Percentiles rank a stretch among this genome's conserved stretches.
Conservation (phyloP, 805 yeast species). For the Candida tallmaniae region DNA sequence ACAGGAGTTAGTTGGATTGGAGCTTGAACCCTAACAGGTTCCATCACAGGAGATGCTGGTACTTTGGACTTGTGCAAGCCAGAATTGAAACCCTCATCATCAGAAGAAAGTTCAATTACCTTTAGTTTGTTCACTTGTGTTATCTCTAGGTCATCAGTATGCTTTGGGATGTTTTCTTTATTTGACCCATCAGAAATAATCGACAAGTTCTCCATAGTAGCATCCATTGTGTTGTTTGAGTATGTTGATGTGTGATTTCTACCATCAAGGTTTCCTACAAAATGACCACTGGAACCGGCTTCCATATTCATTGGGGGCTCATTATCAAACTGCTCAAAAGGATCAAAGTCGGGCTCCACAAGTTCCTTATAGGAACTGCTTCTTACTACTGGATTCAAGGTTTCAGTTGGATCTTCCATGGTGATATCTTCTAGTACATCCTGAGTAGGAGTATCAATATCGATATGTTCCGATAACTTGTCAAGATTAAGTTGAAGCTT, state of each 20-base stretch:
- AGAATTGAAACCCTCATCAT: neutral
- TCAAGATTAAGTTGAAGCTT: slow-evolving; percentile 13
- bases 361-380: slow-evolving; percentile 3
- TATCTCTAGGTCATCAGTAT: slow-evolving; percentile 8
- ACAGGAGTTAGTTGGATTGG: neutral
- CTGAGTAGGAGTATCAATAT: slow-evolving; percentile 1
- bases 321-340: slow-evolving; percentile 9
- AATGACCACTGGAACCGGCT: no score
- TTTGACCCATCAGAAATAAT: neutral
- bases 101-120: neutral
- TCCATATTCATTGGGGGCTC: slow-evolving; percentile 1
- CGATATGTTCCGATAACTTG: slow-evolving; percentile 3
- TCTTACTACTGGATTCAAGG: neutral
- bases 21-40: no score
- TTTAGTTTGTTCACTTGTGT: slow-evolving; percentile 6
- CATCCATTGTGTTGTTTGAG: neutral
- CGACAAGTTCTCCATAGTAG: neutral
- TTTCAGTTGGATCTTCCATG: neutral
- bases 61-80: neutral
- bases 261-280: no score
- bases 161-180: no score
- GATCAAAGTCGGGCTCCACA: slow-evolving; percentile 7
- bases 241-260: neutral
- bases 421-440: slow-evolving; percentile 2
- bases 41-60: neutral